Conservation (phyloP, 163 green algal species). For the Scenedesmus sp. region DNA sequence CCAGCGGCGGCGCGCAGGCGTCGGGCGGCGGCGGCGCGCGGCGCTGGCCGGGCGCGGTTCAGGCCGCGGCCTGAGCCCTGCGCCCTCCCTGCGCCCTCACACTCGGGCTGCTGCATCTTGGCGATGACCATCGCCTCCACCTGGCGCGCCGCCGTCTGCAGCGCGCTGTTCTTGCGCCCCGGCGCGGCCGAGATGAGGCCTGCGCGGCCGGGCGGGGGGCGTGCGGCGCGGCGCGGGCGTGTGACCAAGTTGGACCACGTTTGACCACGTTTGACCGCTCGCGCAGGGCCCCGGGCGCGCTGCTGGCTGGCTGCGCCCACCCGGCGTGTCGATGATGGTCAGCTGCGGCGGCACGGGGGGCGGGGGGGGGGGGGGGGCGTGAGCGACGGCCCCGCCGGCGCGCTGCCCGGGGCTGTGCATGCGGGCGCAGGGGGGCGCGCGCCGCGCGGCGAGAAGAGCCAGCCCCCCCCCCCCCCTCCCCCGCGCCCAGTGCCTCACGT, state of each 20-base stretch:
- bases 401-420: too few relatives aligned
- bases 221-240: too few relatives aligned
- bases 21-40: not conserved
- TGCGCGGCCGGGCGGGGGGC: constrained; percentile 40
- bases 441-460: too few relatives aligned
- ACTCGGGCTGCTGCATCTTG: constrained; percentile 48
- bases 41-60: not conserved
- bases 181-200: constrained; percentile 93
- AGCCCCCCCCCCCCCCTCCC: too few relatives aligned
- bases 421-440: too few relatives aligned
- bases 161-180: constrained; percentile 78
- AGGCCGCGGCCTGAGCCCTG: not conserved
- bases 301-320: constrained; percentile 42
- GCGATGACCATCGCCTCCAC: constrained; percentile 90
- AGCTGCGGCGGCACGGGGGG: too few relatives aligned
- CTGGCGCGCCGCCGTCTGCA: constrained; percentile 75
- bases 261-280: too few relatives aligned
- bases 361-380: too few relatives aligned
- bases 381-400: too few relatives aligned
- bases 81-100: not conserved
- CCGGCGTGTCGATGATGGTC: constrained; percentile 98
- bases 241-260: too few relatives aligned
- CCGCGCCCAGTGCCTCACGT: too few relatives aligned
- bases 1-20: not conserved
- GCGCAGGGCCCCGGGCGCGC: too few relatives aligned